These are phyloP conservation scores for Musa itinerans DNA, from an alignment of 176 grass and related monocot species.

Conservation along the genomic window DNA sequence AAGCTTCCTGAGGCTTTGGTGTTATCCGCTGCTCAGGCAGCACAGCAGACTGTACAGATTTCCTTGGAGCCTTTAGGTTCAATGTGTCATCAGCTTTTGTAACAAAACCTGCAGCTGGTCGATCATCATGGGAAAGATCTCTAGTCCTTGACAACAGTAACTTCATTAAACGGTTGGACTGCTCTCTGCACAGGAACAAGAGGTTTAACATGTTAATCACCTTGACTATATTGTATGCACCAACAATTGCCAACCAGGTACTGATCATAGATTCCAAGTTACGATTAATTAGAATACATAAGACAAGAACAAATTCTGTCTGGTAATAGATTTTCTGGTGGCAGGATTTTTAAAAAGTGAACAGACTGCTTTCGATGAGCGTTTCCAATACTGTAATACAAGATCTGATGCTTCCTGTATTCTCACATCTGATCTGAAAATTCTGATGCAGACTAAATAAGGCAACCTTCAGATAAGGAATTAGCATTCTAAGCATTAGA, in stretches of 20 bases:
- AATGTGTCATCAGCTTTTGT: conserved; percentile 23
- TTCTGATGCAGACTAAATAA: background rate
- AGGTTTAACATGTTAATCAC: conserved; percentile 14
- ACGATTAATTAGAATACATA: no score
- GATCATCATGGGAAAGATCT: conserved; percentile 26
- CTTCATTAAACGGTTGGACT: conserved; percentile 33
- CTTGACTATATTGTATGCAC: conserved; percentile 12
- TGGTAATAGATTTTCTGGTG: background rate
- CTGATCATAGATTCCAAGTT: no score
- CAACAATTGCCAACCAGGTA: background rate
- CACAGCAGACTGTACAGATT: conserved; percentile 19
- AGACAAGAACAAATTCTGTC: no score
- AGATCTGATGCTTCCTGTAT: background rate
- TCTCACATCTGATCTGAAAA: background rate
- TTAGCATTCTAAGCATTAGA: no score
- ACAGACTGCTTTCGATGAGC: background rate
- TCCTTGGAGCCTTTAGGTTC: conserved; percentile 9
- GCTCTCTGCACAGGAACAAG: conserved; percentile 36
- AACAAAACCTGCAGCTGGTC: conserved; percentile 14
- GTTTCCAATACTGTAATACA: no score
- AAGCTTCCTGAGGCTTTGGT: conserved; percentile 9
- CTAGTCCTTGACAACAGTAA: conserved; percentile 38
- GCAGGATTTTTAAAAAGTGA: background rate
- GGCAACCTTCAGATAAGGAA: background rate
- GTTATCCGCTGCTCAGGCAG: conserved; percentile 12